Evolutionary conservation across 2,329 filamentous ascomycete species (phyloP), one percentile per base, ranked within the genome.

Genomic region (Diaporthe sp.): DNA sequence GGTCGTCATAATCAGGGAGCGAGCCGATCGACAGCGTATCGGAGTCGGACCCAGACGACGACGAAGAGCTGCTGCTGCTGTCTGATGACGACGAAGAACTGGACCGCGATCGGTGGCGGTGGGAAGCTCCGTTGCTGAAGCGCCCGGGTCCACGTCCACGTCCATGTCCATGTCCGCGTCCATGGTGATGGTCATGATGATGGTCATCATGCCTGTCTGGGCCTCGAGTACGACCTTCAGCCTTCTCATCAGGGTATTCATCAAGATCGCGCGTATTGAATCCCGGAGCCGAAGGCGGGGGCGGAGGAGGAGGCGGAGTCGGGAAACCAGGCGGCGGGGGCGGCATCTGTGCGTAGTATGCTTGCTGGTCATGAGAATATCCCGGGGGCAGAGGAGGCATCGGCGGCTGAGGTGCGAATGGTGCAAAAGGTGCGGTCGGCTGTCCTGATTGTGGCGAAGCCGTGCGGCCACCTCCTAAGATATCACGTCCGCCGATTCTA

Each of bases 1-100:
- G 83, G 57, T 88, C 85, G 74, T 90, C 87, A 79, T 88, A 88
- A 72, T 88, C 86, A 0, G 89, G 88, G 1, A 92, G 87, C 2
- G 89, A 90, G 49, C 87, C 89, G 72, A 91, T 82, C 0, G 82
- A 85, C 4, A 78, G 81, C 1, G 84, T 85, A 28, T 80, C 82
- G 10, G 82, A 82, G 0, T 84, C 84, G 0, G 83, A 83, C 0
- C 77, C 78, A 0, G 83, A 85, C 0, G 84, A 85, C 0, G 79
- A 78, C 0, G 82, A 82, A 0, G 84, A 85, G 19, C 80, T 84
- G 13, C 81, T 82, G 0, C 83, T 85, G 0, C 82, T 84, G 0
- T 83, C 85, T 19, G 81, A 83, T 74, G 77, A 78, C 0, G 72
- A 76, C 0, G 84, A 86, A n/a, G 81, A 83, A 75, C 76, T 78